Evolutionary conservation across 805 yeast genomes (phyloP), one percentile per base, ranked within the genome.

Genomic region (Ogataea degrootiae): DNA sequence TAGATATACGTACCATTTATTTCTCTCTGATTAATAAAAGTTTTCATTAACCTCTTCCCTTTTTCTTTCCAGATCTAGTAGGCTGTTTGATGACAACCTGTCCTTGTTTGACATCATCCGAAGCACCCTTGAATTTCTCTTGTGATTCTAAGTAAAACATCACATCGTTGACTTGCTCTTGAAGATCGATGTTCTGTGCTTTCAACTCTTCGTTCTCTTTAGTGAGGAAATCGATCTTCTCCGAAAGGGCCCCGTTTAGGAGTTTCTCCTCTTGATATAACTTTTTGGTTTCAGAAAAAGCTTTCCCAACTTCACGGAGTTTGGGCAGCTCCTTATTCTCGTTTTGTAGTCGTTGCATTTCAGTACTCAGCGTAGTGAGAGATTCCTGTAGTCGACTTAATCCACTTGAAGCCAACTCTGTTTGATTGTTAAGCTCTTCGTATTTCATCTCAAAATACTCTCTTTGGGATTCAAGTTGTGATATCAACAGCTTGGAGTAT

Each of bases 381-480:
- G 29, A 66, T 46, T 49, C 66, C 67, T 37, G 63, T 62, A 52
- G 67, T 68, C 52, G 67, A 57, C 49, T 51, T 36, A 44, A 55
- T 51, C 53, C 54, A 16, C 50, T 54, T 39, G 45, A 48, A 11
- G 60, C 59, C 29, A 53, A 40, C 12, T 49, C 36, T 17, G 49
- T 49, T 41, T 51, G 45, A 26, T 57, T 54, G 23, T 43, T 47
- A 19, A 69, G 59, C 52, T 72, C 68, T 34, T 50, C 53, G 33
- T 79, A 53, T 48, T 75, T 72, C 14, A 71, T 67, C 59, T 89
- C 96, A 61, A 85, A 90, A 63, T 83, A 85, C 51, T 85, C 92
- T 48, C 96, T 71, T 63, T 90, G 96, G 7, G 94, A 84, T 47
- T 89, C 95, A 45, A 90, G 68, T 59, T 90, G 96, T 2, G 90